phyloP scores from a whole-genome alignment of 116 monocot genomes.

The Iris pallida region DNA sequence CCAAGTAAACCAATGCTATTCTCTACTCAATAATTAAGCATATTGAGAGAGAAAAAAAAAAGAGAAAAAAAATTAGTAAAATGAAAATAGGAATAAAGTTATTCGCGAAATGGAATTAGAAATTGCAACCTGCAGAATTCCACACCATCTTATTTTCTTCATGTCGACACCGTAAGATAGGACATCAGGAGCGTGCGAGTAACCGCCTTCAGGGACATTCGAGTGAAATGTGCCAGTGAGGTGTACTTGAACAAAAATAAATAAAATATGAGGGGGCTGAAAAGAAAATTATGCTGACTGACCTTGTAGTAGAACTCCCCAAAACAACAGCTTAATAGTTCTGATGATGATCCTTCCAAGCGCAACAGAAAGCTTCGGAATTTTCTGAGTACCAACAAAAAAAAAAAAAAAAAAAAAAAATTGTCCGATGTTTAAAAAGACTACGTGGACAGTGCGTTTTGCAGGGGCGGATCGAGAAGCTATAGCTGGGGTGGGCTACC shows the following conservation, averaged over 20 bases:
- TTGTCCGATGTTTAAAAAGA: not conserved
- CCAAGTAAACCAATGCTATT: conserved; percentile 63
- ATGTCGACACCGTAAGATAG: conserved; percentile 71
- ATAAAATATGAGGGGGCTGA: not conserved
- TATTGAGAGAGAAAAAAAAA: not conserved
- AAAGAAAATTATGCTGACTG: conserved; percentile 1
- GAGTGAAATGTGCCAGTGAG: not conserved
- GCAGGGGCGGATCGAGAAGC: too few relatives aligned
- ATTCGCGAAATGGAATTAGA: not conserved
- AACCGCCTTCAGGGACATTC: conserved; percentile 45
- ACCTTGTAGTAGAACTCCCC: conserved; percentile 53
- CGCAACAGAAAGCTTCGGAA: conserved; percentile 17
- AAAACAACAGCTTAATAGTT: conserved; percentile 46
- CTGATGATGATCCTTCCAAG: conserved; percentile 33
- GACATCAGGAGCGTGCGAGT: conserved; percentile 71
- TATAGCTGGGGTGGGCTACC: too few relatives aligned
- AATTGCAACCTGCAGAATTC: conserved; percentile 59
- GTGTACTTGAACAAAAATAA: not conserved
- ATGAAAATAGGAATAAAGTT: not conserved
- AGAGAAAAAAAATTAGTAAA: not conserved
- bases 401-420: not conserved
- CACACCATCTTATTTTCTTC: conserved; percentile 75
- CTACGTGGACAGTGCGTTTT: too few relatives aligned
- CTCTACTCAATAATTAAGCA: conserved; percentile 28
- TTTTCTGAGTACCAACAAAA: conserved; percentile 22